Base-by-base conservation (phyloP, 495 filamentous ascomycete species). In the Astrothelium subdiscretum region DNA sequence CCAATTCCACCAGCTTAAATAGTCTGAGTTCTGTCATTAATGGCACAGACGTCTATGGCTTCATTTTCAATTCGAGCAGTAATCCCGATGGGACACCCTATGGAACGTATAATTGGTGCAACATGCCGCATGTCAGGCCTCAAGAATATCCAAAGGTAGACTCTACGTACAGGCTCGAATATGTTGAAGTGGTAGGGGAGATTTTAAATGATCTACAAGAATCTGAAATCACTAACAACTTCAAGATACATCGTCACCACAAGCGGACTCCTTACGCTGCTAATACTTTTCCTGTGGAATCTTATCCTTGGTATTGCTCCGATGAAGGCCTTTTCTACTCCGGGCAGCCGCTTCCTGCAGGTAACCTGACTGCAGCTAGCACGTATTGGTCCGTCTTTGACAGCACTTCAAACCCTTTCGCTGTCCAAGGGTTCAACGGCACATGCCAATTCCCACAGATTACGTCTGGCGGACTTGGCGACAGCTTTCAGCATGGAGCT, bases 381-480 rank as follows among this genome's bases (percentile, higher is more conserved):
- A 78, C 74, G 15, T 85, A 83, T 75, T 87, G 86, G 85, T 70
- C 76, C 26, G 76, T 79, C 18, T 83, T 80, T 69, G 74, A 74
- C 27, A 78, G 78, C 15, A 66, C 75, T 8, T 72, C 75, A 12
- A 88, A 88, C 69, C 84, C 85, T 1, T 84, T 84, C 65, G 63
- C 67, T n/a, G 78, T 79, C 0, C 64, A 73, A 2, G 84, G 84
- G 8, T 86, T 83, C 72, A 73, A 78, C 31, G 85, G 85, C 24
- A 80, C 79, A 24, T 90, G 87, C 69, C 81, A 86, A 61, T 88
- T 88, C 70, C 87, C 86, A 3, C 87, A 90, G 69, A 85, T 89
- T 58, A 88, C 85, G 0, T 72, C 75, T 18, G 79, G 67, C 4
- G 86, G 87, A 0, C 75, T 89, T 12, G 77, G 83, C 42, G 86